A percentile compares a stretch with the other conserved stretches of the same genome.
Conservation (phyloP, 225 moss, liverwort and hornwort species). For the Straminergon stramineum region DNA sequence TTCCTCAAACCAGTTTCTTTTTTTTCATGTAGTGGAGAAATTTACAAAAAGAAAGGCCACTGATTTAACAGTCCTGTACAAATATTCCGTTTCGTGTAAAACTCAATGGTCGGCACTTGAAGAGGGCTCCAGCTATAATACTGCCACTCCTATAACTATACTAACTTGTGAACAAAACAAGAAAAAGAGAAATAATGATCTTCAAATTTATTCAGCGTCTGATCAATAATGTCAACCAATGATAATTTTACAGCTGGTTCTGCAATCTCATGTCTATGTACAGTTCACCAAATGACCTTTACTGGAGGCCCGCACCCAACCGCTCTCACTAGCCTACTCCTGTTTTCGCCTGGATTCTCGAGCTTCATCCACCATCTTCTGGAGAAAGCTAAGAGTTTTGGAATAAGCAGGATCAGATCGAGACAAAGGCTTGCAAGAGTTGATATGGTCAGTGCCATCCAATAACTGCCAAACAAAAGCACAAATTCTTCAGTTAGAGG, state of each 20-base stretch:
- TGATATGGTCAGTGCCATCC: conserved; percentile 94
- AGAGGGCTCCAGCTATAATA: background rate
- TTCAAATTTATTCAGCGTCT: background rate
- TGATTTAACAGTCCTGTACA: background rate
- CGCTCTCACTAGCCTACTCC: background rate
- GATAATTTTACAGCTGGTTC: conserved; percentile 4
- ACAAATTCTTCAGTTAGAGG: background rate
- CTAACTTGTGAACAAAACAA: background rate
- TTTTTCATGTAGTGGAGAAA: background rate
- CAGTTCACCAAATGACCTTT: background rate
- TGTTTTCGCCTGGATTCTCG: conserved; percentile 17
- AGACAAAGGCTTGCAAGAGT: conserved; percentile 88
- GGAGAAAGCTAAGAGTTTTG: conserved; percentile 74
- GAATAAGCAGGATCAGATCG: conserved; percentile 84
- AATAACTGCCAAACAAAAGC: conserved; percentile 44
- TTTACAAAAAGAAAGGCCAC: background rate
- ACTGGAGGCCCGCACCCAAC: background rate
- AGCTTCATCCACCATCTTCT: conserved; percentile 33
- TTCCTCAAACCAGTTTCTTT: background rate
- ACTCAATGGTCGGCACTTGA: background rate
- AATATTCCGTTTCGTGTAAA: background rate
- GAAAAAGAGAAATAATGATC: background rate
- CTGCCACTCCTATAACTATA: background rate
- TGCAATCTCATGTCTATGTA: conserved; percentile 6
- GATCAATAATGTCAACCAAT: background rate